Evolutionary conservation across 768 basidiomycete species (phyloP).

Genomic region (Agaricus bisporus): DNA sequence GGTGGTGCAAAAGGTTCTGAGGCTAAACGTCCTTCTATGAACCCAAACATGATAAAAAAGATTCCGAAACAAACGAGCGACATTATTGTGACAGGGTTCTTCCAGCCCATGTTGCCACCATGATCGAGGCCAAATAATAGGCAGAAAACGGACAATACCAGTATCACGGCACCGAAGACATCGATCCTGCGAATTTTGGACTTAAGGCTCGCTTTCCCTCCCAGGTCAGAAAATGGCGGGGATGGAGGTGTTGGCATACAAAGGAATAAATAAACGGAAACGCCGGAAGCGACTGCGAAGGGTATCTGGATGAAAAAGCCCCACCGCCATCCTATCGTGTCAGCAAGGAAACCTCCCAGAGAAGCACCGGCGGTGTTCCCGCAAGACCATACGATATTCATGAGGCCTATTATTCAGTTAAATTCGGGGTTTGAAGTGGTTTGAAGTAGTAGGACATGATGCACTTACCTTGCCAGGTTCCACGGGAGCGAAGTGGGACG

Average conservation of each 20-base stretch:
- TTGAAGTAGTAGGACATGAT: background rate
- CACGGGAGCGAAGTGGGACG: conserved; percentile 53
- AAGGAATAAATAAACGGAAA: conserved; percentile 46
- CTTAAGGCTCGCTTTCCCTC: conserved; percentile 19
- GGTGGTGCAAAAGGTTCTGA: conserved; percentile 53
- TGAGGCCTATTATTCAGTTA: conserved; percentile 32
- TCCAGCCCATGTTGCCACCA: conserved; percentile 45
- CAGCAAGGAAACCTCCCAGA: conserved; percentile 54
- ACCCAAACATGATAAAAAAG: conserved; percentile 31
- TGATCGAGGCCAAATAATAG: conserved; percentile 54
- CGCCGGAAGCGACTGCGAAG: conserved; percentile 43
- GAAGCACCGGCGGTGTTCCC: conserved; percentile 59
- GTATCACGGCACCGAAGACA: conserved; percentile 49
- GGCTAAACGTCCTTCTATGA: conserved; percentile 44
- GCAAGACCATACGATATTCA: conserved; percentile 53
- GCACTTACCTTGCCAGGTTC: conserved; percentile 58
- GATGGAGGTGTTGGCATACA: conserved; percentile 38
- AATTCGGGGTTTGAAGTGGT: background rate
- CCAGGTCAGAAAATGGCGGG: conserved; percentile 8
- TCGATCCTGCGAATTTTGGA: conserved; percentile 56
- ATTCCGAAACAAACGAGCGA: conserved; percentile 28
- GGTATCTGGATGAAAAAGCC: conserved; percentile 60
- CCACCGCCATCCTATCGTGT: conserved; percentile 67
- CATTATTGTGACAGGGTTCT: conserved; percentile 28
- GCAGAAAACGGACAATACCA: conserved; percentile 49